Evolutionary conservation across 352 stramenopile species (phyloP), one percentile per base, ranked within the genome.

Genomic region (Pythium pectinolyticum): DNA sequence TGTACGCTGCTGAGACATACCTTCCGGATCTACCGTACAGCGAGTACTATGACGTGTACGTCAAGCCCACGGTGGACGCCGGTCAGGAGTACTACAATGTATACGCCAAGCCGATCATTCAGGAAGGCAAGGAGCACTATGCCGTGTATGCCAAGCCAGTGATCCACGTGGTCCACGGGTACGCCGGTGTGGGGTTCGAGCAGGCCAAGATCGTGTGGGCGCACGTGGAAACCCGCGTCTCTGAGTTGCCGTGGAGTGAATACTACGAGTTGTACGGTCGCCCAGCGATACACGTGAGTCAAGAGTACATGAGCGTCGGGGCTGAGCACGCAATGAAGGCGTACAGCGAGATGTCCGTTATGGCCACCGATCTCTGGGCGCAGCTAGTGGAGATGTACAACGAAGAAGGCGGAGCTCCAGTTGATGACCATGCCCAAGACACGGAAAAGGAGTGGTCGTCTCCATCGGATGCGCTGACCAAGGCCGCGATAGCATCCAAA

Each of bases 401-500:
- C 24, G 61, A 68, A 22, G 53, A 58, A 59, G 47, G n/a, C n/a
- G n/a, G 43, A 28, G 24, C 32, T 22, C 22, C 15, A 43, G 53
- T 45, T 54, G 31, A n/a, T n/a, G n/a, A n/a, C n/a, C n/a, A n/a
- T n/a, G n/a, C n/a, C n/a, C n/a, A n/a, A n/a, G n/a, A n/a, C n/a
- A n/a, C n/a, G n/a, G n/a, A n/a, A n/a, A n/a, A n/a, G n/a, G n/a
- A n/a, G n/a, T n/a, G n/a, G n/a, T n/a, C n/a, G n/a, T n/a, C n/a
- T n/a, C n/a, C n/a, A n/a, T n/a, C n/a, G 41, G 56, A 56, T 61
- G 47, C 57, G 25, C 32, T 77, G 9, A 74, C 67, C 0, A 73
- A 77, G 28, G 61, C 61, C 0, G 74, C 66, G 4, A 66, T 67
- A 63, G 74, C 74, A 5, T 82, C 74, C 10, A 82, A 80, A 63